Percentiles rank a stretch among this genome's conserved stretches.
These are phyloP conservation scores for Diplodia intermedia DNA, from an alignment of 2,329 filamentous ascomycete genomes.

Conservation along the genomic window DNA sequence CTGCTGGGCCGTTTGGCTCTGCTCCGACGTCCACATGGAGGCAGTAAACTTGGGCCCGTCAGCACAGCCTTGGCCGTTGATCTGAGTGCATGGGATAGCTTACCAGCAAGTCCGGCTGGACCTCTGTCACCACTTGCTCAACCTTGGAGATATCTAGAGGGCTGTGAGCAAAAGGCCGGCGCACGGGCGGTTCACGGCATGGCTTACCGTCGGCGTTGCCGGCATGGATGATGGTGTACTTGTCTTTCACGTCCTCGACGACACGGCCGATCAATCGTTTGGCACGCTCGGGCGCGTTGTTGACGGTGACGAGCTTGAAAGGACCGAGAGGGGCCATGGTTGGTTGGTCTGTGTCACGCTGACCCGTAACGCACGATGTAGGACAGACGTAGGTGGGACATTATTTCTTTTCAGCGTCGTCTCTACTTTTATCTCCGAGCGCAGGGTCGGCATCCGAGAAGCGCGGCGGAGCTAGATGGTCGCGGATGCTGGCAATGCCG, in stretches of 20 bases:
- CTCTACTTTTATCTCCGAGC: constrained; percentile 23
- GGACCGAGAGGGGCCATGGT: constrained; percentile 52
- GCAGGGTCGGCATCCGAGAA: constrained; percentile 14
- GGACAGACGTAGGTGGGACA: neutral
- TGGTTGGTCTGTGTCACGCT: neutral
- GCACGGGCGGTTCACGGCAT: neutral
- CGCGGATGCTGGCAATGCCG: constrained; percentile 1
- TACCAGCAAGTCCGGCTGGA: constrained; percentile 64
- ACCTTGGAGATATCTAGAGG: constrained; percentile 59
- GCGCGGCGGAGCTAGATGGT: constrained; percentile 9
- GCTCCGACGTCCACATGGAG: constrained; percentile 64
- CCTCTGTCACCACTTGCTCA: constrained; percentile 58
- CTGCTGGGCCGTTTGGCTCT: constrained; percentile 54
- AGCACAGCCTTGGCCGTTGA: neutral
- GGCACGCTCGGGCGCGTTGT: constrained; percentile 70
- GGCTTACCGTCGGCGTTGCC: constrained; percentile 67
- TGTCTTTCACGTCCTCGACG: constrained; percentile 66
- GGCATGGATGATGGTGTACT: constrained; percentile 67
- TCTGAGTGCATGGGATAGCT: constrained; percentile 33
- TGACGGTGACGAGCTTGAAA: constrained; percentile 71
- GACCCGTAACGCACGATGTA: neutral
- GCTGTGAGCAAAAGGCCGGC: neutral
- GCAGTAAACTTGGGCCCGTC: constrained; percentile 62
- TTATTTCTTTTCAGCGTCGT: neutral
- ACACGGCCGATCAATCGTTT: constrained; percentile 67